Percentiles rank a stretch among this genome's conserved stretches.
phyloP scores from a whole-genome alignment of 805 yeast genomes.

The Lipomyces kockii region DNA sequence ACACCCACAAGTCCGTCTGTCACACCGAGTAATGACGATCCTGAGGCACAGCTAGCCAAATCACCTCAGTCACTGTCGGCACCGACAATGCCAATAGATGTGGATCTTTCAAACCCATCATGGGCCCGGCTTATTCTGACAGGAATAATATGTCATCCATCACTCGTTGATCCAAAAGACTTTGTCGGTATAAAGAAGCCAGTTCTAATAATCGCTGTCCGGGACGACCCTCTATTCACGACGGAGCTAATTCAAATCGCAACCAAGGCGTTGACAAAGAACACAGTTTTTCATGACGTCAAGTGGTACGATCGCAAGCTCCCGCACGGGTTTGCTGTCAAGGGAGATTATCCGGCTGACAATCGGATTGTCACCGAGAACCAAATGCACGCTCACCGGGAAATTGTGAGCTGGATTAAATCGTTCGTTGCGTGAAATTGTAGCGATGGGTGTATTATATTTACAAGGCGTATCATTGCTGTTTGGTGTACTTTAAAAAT shows the following conservation, averaged over 20 bases:
- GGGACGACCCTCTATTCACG: slow-evolving; percentile 42
- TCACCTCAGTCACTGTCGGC: slow-evolving; percentile 1
- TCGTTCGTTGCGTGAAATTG: slow-evolving; percentile 25
- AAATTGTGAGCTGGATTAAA: slow-evolving; percentile 30
- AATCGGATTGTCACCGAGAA: slow-evolving; percentile 26
- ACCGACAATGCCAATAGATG: not conserved
- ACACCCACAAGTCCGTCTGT: not conserved
- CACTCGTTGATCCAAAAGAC: slow-evolving; percentile 41
- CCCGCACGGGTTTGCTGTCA: slow-evolving; percentile 52
- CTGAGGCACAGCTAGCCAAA: not conserved
- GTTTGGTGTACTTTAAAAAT: not conserved
- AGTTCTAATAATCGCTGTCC: slow-evolving; percentile 39
- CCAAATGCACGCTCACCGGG: slow-evolving; percentile 29
- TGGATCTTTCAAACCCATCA: slow-evolving; percentile 22
- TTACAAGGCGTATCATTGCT: not conserved
- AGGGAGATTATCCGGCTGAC: slow-evolving; percentile 47
- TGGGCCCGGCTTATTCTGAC: slow-evolving; percentile 36
- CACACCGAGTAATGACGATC: not conserved
- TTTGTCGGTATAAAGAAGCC: slow-evolving; percentile 42
- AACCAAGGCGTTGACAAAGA: slow-evolving; percentile 29
- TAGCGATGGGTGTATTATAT: not conserved
- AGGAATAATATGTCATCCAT: slow-evolving; percentile 44
- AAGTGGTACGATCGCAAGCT: slow-evolving; percentile 37
- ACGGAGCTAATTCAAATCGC: slow-evolving; percentile 36
- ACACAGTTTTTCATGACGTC: slow-evolving; percentile 34